Conservation (phyloP, 768 basidiomycete genomes). For the Pholiota microspora region DNA sequence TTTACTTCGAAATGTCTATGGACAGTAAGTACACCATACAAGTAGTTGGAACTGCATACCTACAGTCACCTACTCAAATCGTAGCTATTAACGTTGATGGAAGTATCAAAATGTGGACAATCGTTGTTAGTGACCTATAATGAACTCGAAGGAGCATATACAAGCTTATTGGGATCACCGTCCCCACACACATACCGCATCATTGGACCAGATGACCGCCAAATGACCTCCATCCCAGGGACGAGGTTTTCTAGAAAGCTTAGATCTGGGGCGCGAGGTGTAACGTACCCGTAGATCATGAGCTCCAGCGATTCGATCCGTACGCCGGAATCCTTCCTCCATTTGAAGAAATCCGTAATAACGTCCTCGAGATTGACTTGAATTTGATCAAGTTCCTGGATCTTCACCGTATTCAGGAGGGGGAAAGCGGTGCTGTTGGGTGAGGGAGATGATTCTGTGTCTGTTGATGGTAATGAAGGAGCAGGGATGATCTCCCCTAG, state of each 20-base stretch:
- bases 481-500: background rate
- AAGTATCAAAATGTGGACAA: too few species aligned
- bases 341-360: background rate
- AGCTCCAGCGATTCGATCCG: background rate
- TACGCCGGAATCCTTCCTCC: background rate
- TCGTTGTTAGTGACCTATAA: too few species aligned
- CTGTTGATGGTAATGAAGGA: background rate
- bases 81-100: too few species aligned
- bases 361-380: background rate
- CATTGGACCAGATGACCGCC: background rate
- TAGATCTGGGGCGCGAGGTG: background rate
- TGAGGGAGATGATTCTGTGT: background rate
- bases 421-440: background rate
- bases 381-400: background rate
- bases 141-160: background rate
- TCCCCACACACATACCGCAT: background rate
- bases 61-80: too few species aligned
- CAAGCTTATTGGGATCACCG: background rate
- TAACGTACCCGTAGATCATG: background rate
- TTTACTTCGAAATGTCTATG: too few species aligned
- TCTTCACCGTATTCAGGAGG: background rate
- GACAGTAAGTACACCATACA: too few species aligned
- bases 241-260: background rate
- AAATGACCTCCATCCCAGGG: background rate
- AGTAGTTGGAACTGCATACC: too few species aligned